Evolutionary conservation across 805 yeast species (phyloP), one percentile per base, ranked within the genome.

Genomic region (Metschnikowia drakensbergensis): DNA sequence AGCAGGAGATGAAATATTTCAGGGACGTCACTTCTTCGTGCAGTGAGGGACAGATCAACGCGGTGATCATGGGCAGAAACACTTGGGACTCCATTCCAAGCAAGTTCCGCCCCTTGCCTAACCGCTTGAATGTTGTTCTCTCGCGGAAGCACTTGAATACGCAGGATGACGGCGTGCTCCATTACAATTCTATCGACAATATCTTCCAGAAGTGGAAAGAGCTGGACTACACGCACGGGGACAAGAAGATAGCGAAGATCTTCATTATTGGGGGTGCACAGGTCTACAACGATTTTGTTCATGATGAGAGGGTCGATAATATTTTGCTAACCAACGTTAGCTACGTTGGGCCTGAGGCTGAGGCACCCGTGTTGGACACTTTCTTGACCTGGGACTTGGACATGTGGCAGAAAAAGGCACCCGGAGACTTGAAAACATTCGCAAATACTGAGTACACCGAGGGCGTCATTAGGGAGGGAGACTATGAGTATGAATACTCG

Each of bases 241-340:
- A 42, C 40, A 22, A 46, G 11, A 37, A 33, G 6, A 62, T 84
- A 22, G 86, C 81, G 43, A 79, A 80, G 42, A 74, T 94, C 1
- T 94, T 83, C 60, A 77, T 94, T 26, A 92, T 94, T 53, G 99
- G 99, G 3, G 99, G 99, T 0, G 94, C 91, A 0, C 91, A 91
- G 62, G 72, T 94, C 6, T 94, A 94, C 68, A 76, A 80, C 45
- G 73, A 80, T 35, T 74, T 83, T 10, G 59, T 83, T 10, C 52
- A 62, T 1, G 70, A 65, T 47, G 67, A 68, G 3, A 46, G 69
- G 8, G 81, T 84, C 0, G 77, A 77, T 40, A 74, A 81, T 28
- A 66, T 88, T 43, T 73, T 88, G 26, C 63, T 91, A 11, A 90
- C 97, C 0, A 91, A 88, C 60, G 77, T 91, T 29, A 57, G 63